Percentiles rank a stretch among this genome's conserved stretches.
Conservation (phyloP, 371 early-diverging fungal species). For the Rhizopus microsporus region DNA sequence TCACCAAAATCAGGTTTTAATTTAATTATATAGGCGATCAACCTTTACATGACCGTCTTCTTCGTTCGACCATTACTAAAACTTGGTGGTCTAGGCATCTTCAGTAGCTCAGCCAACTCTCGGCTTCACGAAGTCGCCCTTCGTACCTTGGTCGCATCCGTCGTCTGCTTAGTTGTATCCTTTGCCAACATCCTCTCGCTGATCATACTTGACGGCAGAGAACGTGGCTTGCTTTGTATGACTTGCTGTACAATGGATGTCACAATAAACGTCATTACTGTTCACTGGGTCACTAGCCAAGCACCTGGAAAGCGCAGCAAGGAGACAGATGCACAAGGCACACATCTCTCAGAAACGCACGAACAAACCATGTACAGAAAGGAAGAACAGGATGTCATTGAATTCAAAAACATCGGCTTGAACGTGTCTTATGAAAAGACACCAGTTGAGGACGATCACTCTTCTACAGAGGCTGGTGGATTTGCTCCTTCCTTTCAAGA, state of each 20-base stretch:
- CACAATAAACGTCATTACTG: conserved; percentile 54
- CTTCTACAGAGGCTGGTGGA: conserved; percentile 10
- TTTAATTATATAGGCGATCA: conserved; percentile 33
- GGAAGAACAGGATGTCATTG: neutral
- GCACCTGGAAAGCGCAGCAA: conserved; percentile 20
- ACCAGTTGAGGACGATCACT: conserved; percentile 11
- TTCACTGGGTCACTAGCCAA: conserved; percentile 53
- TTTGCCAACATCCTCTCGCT: conserved; percentile 52
- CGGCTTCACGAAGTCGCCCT: conserved; percentile 50
- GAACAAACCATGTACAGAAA: neutral
- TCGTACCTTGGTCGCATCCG: conserved; percentile 51
- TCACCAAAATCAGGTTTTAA: neutral
- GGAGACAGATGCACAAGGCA: conserved; percentile 12
- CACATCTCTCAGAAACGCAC: conserved; percentile 6
- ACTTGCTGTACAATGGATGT: conserved; percentile 60
- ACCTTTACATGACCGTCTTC: conserved; percentile 48
- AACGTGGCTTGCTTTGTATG: conserved; percentile 56
- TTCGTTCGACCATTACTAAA: conserved; percentile 47
- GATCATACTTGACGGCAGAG: conserved; percentile 41
- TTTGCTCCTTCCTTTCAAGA: conserved; percentile 19
- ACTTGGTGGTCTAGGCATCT: conserved; percentile 7
- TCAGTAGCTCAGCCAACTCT: neutral
- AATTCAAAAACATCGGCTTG: conserved; percentile 6
- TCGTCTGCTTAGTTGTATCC: conserved; percentile 48
- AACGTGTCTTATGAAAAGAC: neutral